phyloP scores from a whole-genome alignment of 495 filamentous ascomycete genomes.

The Chaetomium tenue region DNA sequence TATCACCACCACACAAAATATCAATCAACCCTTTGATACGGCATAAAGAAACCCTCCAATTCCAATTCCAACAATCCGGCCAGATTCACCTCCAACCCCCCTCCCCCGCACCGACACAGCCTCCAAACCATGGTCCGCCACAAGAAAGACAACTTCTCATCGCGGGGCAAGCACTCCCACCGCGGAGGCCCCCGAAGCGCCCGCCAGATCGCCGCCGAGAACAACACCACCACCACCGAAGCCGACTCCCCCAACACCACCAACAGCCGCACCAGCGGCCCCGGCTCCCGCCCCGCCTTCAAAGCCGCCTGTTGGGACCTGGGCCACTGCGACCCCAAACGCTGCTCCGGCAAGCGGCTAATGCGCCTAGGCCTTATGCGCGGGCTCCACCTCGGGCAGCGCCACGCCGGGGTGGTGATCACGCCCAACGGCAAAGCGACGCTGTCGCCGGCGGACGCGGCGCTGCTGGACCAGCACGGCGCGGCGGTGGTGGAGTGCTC shows the following conservation, averaged over 20 bases:
- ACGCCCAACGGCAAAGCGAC: conserved; percentile 87
- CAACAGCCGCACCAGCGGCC: conserved; percentile 45
- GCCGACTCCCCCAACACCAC: conserved; percentile 11
- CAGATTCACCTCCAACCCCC: too few species aligned
- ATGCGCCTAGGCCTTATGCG: conserved; percentile 92
- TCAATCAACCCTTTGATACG: too few species aligned
- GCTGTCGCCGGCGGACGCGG: conserved; percentile 75
- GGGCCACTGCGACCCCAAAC: conserved; percentile 94
- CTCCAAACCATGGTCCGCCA: conserved; percentile 72
- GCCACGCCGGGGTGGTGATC: conserved; percentile 85
- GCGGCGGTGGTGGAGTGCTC: conserved; percentile 97
- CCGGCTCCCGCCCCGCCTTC: conserved; percentile 59
- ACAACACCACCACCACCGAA: conserved; percentile 34
- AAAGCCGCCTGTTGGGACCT: conserved; percentile 97
- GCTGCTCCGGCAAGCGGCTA: conserved; percentile 91
- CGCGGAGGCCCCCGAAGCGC: conserved; percentile 39
- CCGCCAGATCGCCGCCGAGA: conserved; percentile 26
- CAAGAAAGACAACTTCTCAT: conserved; percentile 84
- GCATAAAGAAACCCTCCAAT: background rate
- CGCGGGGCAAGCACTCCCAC: conserved; percentile 60
- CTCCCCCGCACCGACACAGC: background rate
- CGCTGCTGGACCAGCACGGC: conserved; percentile 79
- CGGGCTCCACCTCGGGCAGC: conserved; percentile 86
- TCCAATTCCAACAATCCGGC: background rate
- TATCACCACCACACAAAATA: too few species aligned